Percentiles rank a stretch among this genome's conserved stretches.
Conservation (phyloP, 495 filamentous ascomycete genomes). For the Staphylotrichum tortipilum region DNA sequence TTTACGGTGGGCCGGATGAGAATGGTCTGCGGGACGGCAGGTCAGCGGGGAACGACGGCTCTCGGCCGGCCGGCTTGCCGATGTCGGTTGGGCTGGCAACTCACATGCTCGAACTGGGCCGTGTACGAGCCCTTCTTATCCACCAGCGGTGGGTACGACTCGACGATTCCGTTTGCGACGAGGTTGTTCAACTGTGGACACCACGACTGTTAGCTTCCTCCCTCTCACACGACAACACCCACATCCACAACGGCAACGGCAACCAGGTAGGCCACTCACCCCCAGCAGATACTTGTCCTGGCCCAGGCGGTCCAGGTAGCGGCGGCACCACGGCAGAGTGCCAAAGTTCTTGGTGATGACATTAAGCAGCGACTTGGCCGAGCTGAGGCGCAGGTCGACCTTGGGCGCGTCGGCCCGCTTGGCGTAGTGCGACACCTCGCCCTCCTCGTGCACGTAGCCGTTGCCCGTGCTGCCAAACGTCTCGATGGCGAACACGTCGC, state of each 20-base stretch:
- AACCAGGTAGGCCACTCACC: slow-evolving; percentile 42
- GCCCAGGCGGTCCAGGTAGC: slow-evolving; percentile 77
- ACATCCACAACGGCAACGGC: too few species aligned
- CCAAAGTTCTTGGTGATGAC: slow-evolving; percentile 92
- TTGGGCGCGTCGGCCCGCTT: slow-evolving; percentile 55
- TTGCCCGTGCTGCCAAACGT: slow-evolving; percentile 91
- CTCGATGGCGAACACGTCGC: slow-evolving; percentile 87
- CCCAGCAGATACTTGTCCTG: slow-evolving; percentile 84
- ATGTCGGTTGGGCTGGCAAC: slow-evolving; percentile 29
- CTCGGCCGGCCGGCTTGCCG: background rate
- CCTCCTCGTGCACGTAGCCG: slow-evolving; percentile 73
- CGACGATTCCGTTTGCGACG: slow-evolving; percentile 73
- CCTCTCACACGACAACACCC: too few species aligned
- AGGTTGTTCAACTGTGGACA: slow-evolving; percentile 85
- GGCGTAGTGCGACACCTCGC: slow-evolving; percentile 75
- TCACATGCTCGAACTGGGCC: slow-evolving; percentile 90
- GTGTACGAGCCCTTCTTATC: slow-evolving; percentile 95
- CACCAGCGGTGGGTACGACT: slow-evolving; percentile 79
- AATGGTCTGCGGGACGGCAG: slow-evolving; percentile 57
- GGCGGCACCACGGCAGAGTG: slow-evolving; percentile 75
- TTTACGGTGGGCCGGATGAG: slow-evolving; percentile 79
- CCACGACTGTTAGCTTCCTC: too few species aligned
- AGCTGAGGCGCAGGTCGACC: slow-evolving; percentile 58
- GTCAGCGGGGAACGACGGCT: too few species aligned
- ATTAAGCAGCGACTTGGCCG: slow-evolving; percentile 72